phyloP scores from a whole-genome alignment of 2,329 filamentous ascomycete genomes.

The Microsporum canis region DNA sequence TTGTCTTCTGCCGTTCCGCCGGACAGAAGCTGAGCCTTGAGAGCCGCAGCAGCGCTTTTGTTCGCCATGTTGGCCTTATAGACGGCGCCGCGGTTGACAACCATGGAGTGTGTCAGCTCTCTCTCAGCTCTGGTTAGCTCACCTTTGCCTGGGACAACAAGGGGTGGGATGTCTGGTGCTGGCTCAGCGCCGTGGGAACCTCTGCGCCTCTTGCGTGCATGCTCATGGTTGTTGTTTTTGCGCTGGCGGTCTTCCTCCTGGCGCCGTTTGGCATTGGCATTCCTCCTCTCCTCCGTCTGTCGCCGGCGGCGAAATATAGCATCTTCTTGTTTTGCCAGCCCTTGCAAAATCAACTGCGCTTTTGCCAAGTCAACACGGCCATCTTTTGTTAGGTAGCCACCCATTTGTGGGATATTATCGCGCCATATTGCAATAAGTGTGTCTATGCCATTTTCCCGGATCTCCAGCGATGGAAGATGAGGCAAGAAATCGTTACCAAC shows the following conservation, averaged over 20 bases:
- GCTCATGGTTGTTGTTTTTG: conserved; percentile 27
- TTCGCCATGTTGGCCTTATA: conserved; percentile 70
- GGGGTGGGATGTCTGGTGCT: conserved; percentile 39
- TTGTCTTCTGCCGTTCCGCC: conserved; percentile 19
- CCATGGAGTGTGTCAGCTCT: conserved; percentile 72
- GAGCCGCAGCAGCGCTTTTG: conserved; percentile 80
- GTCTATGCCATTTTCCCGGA: conserved; percentile 93
- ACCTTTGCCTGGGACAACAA: conserved; percentile 46
- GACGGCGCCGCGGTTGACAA: conserved; percentile 59
- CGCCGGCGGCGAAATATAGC: conserved; percentile 82
- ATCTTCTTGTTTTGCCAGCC: conserved; percentile 84
- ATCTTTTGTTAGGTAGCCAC: conserved; percentile 91
- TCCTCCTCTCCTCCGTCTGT: conserved; percentile 71
- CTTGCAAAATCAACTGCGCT: conserved; percentile 77
- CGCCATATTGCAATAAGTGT: conserved; percentile 95
- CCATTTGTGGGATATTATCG: conserved; percentile 82
- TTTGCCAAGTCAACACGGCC: conserved; percentile 77
- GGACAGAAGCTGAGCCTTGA: conserved; percentile 66
- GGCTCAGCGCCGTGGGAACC: conserved; percentile 32
- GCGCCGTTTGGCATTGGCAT: conserved; percentile 66
- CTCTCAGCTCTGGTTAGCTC: conserved; percentile 46
- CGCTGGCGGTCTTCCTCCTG: conserved; percentile 56
- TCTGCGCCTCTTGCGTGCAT: conserved; percentile 32
- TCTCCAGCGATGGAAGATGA: conserved; percentile 92
- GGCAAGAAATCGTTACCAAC: conserved; percentile 97